A percentile compares a stretch with the other conserved stretches of the same genome.
Conservation (phyloP, 306 rosid genomes). For the Rosa persica region DNA sequence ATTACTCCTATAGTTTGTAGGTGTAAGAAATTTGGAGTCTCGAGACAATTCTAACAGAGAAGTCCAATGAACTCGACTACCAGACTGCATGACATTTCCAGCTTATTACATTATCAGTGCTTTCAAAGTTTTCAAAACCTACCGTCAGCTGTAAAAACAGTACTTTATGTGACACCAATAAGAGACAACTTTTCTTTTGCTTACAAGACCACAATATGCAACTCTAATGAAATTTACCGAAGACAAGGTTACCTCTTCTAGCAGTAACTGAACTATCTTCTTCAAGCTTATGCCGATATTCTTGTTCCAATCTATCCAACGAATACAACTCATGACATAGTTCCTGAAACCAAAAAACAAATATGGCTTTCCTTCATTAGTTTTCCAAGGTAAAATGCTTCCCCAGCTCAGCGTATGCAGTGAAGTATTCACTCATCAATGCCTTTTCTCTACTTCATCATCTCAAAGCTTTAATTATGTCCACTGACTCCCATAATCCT, state of each 20-base stretch:
- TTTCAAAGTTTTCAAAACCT: neutral
- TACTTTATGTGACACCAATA: neutral
- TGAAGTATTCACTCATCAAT: too few species aligned
- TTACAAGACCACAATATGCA: too few species aligned
- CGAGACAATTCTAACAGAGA: too few species aligned
- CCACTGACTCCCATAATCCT: too few species aligned
- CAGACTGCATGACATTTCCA: too few species aligned
- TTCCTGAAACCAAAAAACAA: constrained; percentile 51
- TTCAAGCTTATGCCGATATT: constrained; percentile 59
- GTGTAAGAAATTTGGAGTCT: too few species aligned
- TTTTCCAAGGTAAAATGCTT: constrained; percentile 12
- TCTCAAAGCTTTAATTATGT: too few species aligned
- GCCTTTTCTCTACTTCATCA: too few species aligned
- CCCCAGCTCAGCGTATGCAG: neutral
- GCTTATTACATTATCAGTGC: too few species aligned
- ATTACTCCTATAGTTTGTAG: too few species aligned
- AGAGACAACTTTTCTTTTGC: too few species aligned
- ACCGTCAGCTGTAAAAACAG: neutral
- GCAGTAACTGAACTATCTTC: constrained; percentile 63
- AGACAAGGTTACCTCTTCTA: constrained; percentile 60
- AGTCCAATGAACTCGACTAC: too few species aligned
- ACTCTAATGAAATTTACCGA: neutral
- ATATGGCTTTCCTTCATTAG: constrained; percentile 22
- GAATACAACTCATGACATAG: constrained; percentile 70
- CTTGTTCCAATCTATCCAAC: constrained; percentile 74